phyloP scores from a whole-genome alignment of 306 rosid species.

The Datisca glomerata region DNA sequence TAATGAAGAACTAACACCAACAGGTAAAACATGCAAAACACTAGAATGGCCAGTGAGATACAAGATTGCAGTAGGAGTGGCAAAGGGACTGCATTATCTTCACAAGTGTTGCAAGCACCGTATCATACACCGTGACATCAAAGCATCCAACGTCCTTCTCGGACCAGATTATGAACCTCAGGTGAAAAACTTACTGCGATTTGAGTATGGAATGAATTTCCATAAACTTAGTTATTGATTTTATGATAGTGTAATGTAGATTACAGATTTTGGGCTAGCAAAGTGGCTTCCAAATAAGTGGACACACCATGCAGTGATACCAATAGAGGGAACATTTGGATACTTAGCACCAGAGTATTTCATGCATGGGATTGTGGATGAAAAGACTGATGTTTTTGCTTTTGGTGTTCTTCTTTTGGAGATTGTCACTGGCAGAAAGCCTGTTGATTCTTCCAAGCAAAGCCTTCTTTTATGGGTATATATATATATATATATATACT shows the following conservation, averaged over 20 bases:
- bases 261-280: conserved; percentile 88
- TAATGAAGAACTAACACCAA: too few species aligned
- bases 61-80: conserved; percentile 74
- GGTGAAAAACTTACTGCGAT: conserved; percentile 26
- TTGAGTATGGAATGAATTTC: background rate
- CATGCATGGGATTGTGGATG: conserved; percentile 92
- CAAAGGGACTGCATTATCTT: conserved; percentile 89
- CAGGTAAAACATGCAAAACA: conserved; percentile 44
- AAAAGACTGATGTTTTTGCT: conserved; percentile 77
- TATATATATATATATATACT: too few species aligned
- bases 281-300: conserved; percentile 99
- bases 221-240: background rate
- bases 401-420: conserved; percentile 83
- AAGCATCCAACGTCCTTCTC: conserved; percentile 92
- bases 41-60: conserved; percentile 73
- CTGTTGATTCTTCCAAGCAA: conserved; percentile 77
- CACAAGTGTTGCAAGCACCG: conserved; percentile 79
- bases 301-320: conserved; percentile 88
- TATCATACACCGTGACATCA: conserved; percentile 89
- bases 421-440: conserved; percentile 77
- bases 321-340: conserved; percentile 95
- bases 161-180: conserved; percentile 89
- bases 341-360: conserved; percentile 89
- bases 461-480: conserved; percentile 85
- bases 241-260: conserved; percentile 20